Evolutionary conservation across 2,329 filamentous ascomycete genomes (phyloP), one percentile per base, ranked within the genome.

Genomic region (Aspergillus amoenus): DNA sequence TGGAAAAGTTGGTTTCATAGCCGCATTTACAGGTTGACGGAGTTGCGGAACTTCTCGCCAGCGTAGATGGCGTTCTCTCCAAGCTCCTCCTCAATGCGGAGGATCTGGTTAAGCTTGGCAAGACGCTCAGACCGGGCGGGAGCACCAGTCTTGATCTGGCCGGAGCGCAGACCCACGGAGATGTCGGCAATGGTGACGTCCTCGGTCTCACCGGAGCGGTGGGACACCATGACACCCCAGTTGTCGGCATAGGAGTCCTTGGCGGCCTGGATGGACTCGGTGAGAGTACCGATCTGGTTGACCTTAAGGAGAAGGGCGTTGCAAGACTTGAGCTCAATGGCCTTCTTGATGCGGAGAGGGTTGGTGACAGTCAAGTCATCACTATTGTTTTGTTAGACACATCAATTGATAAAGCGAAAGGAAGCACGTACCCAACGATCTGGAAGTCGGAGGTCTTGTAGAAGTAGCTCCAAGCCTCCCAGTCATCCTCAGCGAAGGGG

Each of bases 381-480:
- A 83, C 88, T 81, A 56, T 42, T 43, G 46, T 32, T 58, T 46
- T 52, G 61, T 65, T 56, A 66, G 52, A 34, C 7, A 34, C 13
- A 17, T 37, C n/a, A 22, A 22, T 7, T 15, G n/a, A 11, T 6
- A n/a, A n/a, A 37, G 11, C 8, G 12, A 42, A 24, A 11, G 7
- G 7, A 30, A 34, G 27, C 41, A 71, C 78, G 65, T 73, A 81
- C 79, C 80, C 94, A 68, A 99, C 94, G 76, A 99, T 92, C 86
- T 99, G 94, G 84, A 95, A 93, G 80, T 97, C 88, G 75, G 91
- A 92, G 71, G 91, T 94, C 90, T 97, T 97, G 89, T 89, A 96
- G 89, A 97, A 99, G 88, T 97, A 96, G 87, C 91, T 96, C 94
- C 94, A 99, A 62, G 94, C 94, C 87, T 97, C 93, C 94, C 94